Evolutionary conservation across 139 green algal species (phyloP).

Genomic region (Ulvella scutata): DNA sequence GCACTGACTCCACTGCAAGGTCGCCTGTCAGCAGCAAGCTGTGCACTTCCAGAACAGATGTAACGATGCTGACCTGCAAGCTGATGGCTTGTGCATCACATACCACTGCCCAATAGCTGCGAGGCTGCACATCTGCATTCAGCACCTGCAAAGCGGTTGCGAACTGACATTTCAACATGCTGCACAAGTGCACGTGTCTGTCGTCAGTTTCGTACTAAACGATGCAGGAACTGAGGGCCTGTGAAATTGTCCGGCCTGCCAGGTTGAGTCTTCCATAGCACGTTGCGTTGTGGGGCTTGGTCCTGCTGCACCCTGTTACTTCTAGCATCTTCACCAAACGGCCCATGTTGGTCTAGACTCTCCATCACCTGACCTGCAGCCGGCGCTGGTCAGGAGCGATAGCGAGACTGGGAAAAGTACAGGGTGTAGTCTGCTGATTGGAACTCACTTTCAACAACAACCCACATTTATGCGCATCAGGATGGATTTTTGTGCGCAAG

Average conservation of each 20-base stretch:
- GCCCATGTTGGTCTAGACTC: no score
- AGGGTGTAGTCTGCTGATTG: no score
- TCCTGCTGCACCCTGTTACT: not conserved
- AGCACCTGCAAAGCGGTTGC: conserved; percentile 23
- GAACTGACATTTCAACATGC: not conserved
- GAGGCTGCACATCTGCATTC: conserved; percentile 26
- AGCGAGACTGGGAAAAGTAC: no score
- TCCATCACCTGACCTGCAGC: no score
- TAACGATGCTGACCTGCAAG: conserved; percentile 55
- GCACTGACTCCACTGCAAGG: conserved; percentile 6
- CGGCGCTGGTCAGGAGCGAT: no score
- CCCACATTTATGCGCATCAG: no score
- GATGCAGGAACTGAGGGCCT: conserved; percentile 37
- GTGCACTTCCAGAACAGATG: conserved; percentile 23
- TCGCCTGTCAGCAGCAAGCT: conserved; percentile 25
- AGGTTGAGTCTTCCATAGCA: conserved; percentile 34
- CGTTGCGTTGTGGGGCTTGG: no score
- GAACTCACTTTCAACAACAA: no score
- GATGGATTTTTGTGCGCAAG: no score
- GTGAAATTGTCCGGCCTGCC: conserved; percentile 47
- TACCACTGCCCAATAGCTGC: conserved; percentile 50
- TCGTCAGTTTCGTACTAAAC: not conserved
- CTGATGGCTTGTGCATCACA: conserved; percentile 34
- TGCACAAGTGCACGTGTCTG: not conserved
- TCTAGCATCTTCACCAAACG: not conserved